phyloP scores from a whole-genome alignment of 2,329 filamentous ascomycete species.

The Cytospora paraplurivora region DNA sequence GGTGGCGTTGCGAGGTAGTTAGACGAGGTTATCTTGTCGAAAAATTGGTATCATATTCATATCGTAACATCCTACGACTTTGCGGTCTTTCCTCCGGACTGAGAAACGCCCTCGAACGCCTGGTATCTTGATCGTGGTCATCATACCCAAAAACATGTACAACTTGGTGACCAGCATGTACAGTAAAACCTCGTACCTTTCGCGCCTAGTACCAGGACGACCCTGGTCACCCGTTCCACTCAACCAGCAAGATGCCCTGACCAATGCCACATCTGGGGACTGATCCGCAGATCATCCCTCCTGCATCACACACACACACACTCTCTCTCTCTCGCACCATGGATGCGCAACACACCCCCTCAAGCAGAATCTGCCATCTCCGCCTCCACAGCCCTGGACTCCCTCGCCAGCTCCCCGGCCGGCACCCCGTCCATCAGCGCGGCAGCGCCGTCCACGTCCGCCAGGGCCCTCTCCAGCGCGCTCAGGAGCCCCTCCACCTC shows the following conservation, averaged over 20 bases:
- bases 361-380: constrained; percentile 41
- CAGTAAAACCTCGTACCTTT: not conserved
- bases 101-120: constrained; percentile 24
- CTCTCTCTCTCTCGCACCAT: too few species aligned
- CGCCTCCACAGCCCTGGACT: constrained; percentile 50
- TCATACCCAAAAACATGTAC: constrained; percentile 19
- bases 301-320: too few species aligned
- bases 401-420: constrained; percentile 50
- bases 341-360: not conserved
- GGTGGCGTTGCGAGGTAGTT: constrained; percentile 13
- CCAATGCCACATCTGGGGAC: not conserved
- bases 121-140: constrained; percentile 26
- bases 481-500: constrained; percentile 56
- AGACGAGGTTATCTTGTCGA: constrained; percentile 14
- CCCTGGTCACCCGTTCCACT: not conserved
- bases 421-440: constrained; percentile 47
- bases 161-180: not conserved
- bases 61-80: constrained; percentile 4
- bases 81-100: not conserved
- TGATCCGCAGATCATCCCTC: not conserved
- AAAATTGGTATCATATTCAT: constrained; percentile 24
- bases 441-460: constrained; percentile 58
- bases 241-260: not conserved
- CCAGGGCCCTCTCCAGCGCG: constrained; percentile 53
- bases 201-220: not conserved